Conservation (phyloP, 148 eudicot genomes). For the Rhododendron kiyosumense region DNA sequence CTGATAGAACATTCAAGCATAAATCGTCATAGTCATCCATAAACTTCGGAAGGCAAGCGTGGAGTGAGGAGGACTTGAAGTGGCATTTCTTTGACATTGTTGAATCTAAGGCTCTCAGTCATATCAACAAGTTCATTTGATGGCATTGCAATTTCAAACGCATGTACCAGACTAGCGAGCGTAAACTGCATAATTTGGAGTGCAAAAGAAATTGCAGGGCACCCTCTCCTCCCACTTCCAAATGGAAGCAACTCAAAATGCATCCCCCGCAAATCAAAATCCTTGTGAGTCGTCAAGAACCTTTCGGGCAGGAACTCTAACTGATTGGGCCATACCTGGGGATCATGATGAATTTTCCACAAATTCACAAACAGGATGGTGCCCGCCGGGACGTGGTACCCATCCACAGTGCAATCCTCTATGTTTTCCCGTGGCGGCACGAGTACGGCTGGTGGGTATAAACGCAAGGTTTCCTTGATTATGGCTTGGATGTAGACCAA, state of each 20-base stretch:
- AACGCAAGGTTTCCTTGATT: too few species aligned
- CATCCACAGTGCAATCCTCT: not conserved
- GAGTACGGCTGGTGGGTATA: too few species aligned
- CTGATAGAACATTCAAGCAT: too few species aligned
- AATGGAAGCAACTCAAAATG: conserved; percentile 33
- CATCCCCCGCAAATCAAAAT: conserved; percentile 24
- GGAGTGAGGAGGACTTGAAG: too few species aligned
- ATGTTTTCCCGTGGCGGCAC: too few species aligned
- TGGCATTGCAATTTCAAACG: conserved; percentile 16
- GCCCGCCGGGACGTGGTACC: conserved; percentile 18
- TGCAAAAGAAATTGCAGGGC: conserved; percentile 20
- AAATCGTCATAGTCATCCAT: too few species aligned
- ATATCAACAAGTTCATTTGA: too few species aligned
- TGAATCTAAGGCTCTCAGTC: too few species aligned
- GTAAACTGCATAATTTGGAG: conserved; percentile 15
- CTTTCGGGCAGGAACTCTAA: conserved; percentile 28
- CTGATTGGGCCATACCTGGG: conserved; percentile 13
- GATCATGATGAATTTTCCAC: conserved; percentile 24
- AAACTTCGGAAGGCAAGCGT: too few species aligned
- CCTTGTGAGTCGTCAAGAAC: not conserved
- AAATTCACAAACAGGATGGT: conserved; percentile 15
- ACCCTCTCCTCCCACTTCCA: conserved; percentile 33
- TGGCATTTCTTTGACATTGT: too few species aligned
- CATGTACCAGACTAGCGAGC: conserved; percentile 26
- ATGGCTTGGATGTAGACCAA: too few species aligned